Percentiles rank a stretch among this genome's conserved stretches.
Conservation (phyloP, 306 rosid genomes). For the Cotoneaster glaucophyllus region DNA sequence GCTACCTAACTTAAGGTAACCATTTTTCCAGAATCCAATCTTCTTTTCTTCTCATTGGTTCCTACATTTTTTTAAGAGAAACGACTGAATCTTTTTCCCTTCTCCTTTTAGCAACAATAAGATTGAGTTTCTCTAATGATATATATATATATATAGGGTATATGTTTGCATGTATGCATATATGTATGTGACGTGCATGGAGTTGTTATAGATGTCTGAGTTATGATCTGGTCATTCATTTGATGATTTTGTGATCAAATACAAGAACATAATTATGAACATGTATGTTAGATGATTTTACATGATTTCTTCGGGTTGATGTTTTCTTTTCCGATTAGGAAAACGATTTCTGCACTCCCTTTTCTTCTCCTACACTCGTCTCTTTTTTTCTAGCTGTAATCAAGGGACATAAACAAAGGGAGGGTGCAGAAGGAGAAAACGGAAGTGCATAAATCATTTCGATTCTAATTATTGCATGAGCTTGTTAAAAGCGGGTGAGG, state of each 20-base stretch:
- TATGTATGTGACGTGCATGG: not conserved
- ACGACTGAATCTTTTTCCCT: not conserved
- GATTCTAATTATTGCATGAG: not conserved
- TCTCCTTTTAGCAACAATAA: not conserved
- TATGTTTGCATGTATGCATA: no score
- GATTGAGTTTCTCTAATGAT: not conserved
- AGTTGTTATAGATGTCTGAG: not conserved
- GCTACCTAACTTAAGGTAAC: constrained; percentile 2
- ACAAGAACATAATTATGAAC: not conserved
- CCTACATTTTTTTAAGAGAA: not conserved
- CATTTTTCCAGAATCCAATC: not conserved
- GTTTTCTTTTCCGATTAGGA: not conserved
- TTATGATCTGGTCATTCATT: not conserved
- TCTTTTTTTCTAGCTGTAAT: no score
- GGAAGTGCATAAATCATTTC: no score
- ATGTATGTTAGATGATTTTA: not conserved
- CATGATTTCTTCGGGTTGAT: not conserved
- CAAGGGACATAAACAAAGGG: no score
- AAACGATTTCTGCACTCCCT: no score
- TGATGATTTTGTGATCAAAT: not conserved
- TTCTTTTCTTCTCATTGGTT: not conserved
- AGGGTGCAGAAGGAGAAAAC: no score
- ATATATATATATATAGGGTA: no score
- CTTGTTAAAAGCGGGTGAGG: not conserved
- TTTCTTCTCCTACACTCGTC: no score